These are phyloP conservation scores for Podospora pseudopauciseta DNA, from an alignment of 495 filamentous ascomycete genomes.

Conservation along the genomic window DNA sequence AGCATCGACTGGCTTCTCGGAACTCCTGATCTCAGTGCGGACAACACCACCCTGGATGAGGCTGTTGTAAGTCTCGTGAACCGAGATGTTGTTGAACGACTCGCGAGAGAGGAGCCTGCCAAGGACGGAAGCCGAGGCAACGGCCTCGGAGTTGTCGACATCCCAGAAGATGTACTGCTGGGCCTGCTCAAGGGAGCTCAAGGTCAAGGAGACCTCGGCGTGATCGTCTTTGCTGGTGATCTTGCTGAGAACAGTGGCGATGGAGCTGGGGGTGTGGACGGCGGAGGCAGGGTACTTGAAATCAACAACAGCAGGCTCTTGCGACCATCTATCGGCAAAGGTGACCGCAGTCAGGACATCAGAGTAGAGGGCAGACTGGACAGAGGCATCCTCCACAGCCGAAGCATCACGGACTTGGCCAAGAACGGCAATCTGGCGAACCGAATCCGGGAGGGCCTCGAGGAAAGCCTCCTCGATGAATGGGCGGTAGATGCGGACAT, in stretches of 20 bases:
- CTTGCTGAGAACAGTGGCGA: constrained; percentile 52
- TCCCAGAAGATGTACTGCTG: constrained; percentile 96
- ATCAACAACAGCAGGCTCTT: constrained; percentile 63
- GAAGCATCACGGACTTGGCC: constrained; percentile 55
- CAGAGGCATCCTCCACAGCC: constrained; percentile 61
- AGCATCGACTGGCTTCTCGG: constrained; percentile 75
- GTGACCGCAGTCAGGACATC: constrained; percentile 83
- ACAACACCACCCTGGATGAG: constrained; percentile 78
- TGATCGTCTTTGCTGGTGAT: constrained; percentile 60
- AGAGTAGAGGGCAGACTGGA: constrained; percentile 78
- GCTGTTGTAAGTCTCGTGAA: constrained; percentile 76
- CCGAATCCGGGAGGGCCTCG: constrained; percentile 68
- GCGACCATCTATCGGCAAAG: constrained; percentile 64
- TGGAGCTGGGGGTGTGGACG: constrained; percentile 73
- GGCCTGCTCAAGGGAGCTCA: constrained; percentile 43
- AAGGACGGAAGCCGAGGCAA: constrained; percentile 60
- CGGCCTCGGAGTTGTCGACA: constrained; percentile 66
- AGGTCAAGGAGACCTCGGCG: constrained; percentile 46
- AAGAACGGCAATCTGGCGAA: constrained; percentile 65
- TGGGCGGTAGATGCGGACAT: constrained; percentile 88
- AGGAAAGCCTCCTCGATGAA: constrained; percentile 94
- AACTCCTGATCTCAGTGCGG: constrained; percentile 81
- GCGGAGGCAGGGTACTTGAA: constrained; percentile 84
- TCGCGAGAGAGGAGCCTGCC: constrained; percentile 71
- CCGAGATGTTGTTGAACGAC: constrained; percentile 70